These are phyloP conservation scores for Yamadazyma sp. DNA, from an alignment of 1,139 yeast genomes.

Conservation along the genomic window DNA sequence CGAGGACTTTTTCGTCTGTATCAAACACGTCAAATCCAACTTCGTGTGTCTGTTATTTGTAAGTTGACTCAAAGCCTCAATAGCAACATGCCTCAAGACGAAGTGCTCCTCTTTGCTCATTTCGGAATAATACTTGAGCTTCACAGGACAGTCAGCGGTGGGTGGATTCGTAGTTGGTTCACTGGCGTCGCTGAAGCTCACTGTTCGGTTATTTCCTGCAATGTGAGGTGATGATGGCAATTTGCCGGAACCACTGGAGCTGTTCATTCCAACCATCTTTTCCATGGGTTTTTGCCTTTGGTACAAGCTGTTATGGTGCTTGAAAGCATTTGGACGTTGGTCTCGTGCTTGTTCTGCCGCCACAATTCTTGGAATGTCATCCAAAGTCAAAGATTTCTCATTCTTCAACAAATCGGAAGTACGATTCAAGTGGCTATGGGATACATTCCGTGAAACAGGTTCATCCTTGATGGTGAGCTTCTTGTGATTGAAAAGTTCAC, in stretches of 20 bases:
- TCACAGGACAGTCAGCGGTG: background rate
- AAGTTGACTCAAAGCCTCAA: slow-evolving; percentile 54
- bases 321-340: slow-evolving; percentile 81
- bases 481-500: slow-evolving; percentile 34
- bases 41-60: slow-evolving; percentile 36
- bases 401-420: slow-evolving; percentile 73
- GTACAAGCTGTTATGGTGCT: slow-evolving; percentile 57
- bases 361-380: slow-evolving; percentile 94
- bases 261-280: slow-evolving; percentile 8
- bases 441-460: slow-evolving; percentile 27
- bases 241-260: slow-evolving; percentile 10
- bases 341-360: slow-evolving; percentile 97
- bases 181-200: background rate
- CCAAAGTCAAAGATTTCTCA: slow-evolving; percentile 85
- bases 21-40: slow-evolving; percentile 54
- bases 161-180: background rate
- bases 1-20: slow-evolving; percentile 53
- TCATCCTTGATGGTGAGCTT: slow-evolving; percentile 47
- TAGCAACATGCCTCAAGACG: slow-evolving; percentile 65
- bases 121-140: slow-evolving; percentile 70
- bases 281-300: slow-evolving; percentile 37
- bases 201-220: slow-evolving; percentile 7
- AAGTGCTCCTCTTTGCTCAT: slow-evolving; percentile 60
- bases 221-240: slow-evolving; percentile 19
- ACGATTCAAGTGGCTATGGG: slow-evolving; percentile 39